Evolutionary conservation across 73 alveolate genomes (phyloP).

Genomic region (Urostyla sp.): DNA sequence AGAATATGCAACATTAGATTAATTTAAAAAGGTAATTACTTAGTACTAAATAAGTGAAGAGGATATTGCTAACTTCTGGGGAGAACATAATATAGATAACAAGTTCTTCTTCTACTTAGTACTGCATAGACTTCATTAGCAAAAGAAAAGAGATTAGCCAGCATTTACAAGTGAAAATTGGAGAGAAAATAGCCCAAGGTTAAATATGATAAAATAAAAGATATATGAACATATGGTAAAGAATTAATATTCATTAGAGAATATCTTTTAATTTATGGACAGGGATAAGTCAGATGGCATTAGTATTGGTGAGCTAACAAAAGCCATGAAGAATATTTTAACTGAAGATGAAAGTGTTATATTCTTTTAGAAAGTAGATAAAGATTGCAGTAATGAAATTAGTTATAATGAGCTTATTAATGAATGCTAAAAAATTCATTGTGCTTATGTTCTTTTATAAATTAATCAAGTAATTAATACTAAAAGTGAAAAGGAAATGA

Average conservation of each 20-base stretch:
- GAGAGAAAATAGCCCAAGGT: neutral
- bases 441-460: constrained; percentile 5
- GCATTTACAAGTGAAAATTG: neutral
- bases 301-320: constrained; percentile 16
- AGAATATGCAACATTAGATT: constrained; percentile 13
- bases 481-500: neutral
- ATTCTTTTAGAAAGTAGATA: constrained; percentile 19
- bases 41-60: constrained; percentile 3
- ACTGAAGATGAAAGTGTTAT: constrained; percentile 10
- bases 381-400: neutral
- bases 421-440: constrained; percentile 42
- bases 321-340: constrained; percentile 1
- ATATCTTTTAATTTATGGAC: constrained; percentile 16
- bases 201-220: constrained; percentile 2
- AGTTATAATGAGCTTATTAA: constrained; percentile 7
- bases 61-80: constrained; percentile 29
- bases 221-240: neutral
- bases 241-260: neutral
- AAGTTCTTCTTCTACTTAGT: constrained; percentile 6
- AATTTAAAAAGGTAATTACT: constrained; percentile 12
- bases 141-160: neutral
- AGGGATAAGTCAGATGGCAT: constrained; percentile 21
- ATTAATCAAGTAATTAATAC: constrained; percentile 9
- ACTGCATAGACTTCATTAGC: neutral
- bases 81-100: neutral